Base-by-base conservation (phyloP, 192 early-diverging fungal species). In the Mortierella claussenii region DNA sequence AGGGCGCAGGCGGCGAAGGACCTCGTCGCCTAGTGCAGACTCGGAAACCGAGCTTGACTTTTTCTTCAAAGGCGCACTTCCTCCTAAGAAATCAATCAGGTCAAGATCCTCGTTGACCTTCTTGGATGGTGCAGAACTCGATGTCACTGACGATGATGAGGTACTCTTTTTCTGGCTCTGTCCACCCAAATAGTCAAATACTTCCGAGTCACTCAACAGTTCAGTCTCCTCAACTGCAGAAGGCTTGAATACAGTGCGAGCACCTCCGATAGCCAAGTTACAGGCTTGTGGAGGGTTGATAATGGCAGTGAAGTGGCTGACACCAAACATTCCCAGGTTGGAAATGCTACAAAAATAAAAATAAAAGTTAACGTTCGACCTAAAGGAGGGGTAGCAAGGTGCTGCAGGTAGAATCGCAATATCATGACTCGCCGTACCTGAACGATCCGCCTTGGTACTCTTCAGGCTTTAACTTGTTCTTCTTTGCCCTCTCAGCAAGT, bases 381-480 rank as follows among this genome's bases (percentile, higher is more conserved):
- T n/a, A n/a, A n/a, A n/a, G n/a, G n/a, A n/a, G n/a, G n/a, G n/a
- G n/a, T n/a, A n/a, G n/a, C n/a, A n/a, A n/a, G n/a, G n/a, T n/a
- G n/a, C n/a, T n/a, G n/a, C n/a, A n/a, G n/a, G n/a, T n/a, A n/a
- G n/a, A n/a, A n/a, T n/a, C n/a, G n/a, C n/a, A n/a, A n/a, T n/a
- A n/a, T n/a, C n/a, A n/a, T n/a, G 2, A n/a, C 40, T 9, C 15
- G 17, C n/a, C 44, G 51, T 78, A 83, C 83, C 78, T 96, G 82
- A 96, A 98, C 52, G 90, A 89, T 42, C 95, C 95, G 73, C 97
- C 97, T 75, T 93, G 92, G 86, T 94, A 98, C 78, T 97, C 94
- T 60, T 97, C 89, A n/a, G 95, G 94, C 73, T 84, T 84, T 4
- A 96, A 86, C 84, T 93, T 93, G 84, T 88, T 89, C 53, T 82